Evolutionary conservation across 768 basidiomycete species (phyloP), one percentile per base, ranked within the genome.

Genomic region (Scleroderma citrinum): DNA sequence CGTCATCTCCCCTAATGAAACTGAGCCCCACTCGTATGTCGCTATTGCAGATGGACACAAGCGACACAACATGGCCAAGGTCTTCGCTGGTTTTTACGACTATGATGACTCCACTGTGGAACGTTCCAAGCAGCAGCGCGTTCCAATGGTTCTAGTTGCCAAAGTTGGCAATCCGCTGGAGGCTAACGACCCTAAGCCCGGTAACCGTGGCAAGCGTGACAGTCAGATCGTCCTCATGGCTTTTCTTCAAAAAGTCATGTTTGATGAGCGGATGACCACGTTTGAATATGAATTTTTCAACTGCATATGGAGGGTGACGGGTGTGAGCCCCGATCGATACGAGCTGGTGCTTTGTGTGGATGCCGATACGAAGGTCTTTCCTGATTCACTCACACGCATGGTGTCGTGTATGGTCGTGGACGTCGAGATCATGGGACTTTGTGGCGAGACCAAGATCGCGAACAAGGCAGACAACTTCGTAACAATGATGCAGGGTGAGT

Each of bases 251-350:
- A 98, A 96, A 68, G 93, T 98, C 59, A 96, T 99, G 94, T 98
- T 98, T 59, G 96, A 99, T 69, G 96, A 99, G 73, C 83, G 96
- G 46, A 98, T 99, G 95, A 96, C 95, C 53, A 95, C 91, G 47
- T 94, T 99, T 65, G 96, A 98, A 71, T 98, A 98, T 67, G 96
- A 98, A 70, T 97, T 98, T 69, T 99, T 99, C 83, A 99, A 99
- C 69, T 85, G 92, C 46, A 75, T 98, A 17, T 99, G 96, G 96
- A 74, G 95, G 47, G 87, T 82, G 37, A 95, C 94, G 14, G 96
- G 96, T 24, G 83, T 99, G 51, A 88, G 87, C 63, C 95, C 96
- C 6, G 96, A 98, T 72, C 82, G 86, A 50, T 99, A 94, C 66
- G 95, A 98, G 69, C 74, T 93, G 37, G 90, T 92, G 52, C 79